Evolutionary conservation across 192 early-diverging fungal genomes (phyloP).

Genomic region (Lobosporangium transversale): DNA sequence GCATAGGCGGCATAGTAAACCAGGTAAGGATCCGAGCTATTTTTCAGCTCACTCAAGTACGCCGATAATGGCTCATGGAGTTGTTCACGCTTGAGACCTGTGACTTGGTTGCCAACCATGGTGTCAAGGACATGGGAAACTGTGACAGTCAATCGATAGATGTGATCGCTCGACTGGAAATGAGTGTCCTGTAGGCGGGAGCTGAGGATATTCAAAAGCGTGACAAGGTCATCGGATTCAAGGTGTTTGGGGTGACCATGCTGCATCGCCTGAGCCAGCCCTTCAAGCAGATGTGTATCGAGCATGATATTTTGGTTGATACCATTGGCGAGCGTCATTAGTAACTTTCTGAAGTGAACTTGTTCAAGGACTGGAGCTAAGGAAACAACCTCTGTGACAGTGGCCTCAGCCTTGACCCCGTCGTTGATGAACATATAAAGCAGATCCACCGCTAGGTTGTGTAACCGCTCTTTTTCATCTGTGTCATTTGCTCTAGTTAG

Average conservation of each 20-base stretch:
- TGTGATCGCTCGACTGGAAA: not conserved
- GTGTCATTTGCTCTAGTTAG: not conserved
- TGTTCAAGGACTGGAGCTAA: no score
- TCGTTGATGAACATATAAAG: not conserved
- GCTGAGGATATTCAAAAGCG: not conserved
- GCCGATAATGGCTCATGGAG: not conserved
- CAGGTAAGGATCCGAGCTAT: not conserved
- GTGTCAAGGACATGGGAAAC: slow-evolving; percentile 4
- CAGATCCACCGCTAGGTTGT: not conserved
- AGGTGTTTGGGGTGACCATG: not conserved
- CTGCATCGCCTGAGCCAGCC: not conserved
- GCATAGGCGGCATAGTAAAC: slow-evolving; percentile 7
- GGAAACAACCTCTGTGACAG: no score
- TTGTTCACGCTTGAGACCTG: not conserved
- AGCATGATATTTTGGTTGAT: not conserved
- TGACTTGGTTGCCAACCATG: slow-evolving; percentile 7
- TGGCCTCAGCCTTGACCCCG: slow-evolving; percentile 5
- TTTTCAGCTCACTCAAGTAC: not conserved
- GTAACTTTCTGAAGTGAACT: not conserved
- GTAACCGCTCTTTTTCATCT: not conserved
- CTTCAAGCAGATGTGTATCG: not conserved
- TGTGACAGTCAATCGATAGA: not conserved
- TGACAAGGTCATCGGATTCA: slow-evolving; percentile 10
- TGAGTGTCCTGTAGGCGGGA: not conserved
- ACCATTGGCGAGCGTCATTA: not conserved